Base-by-base conservation (phyloP, 2,329 filamentous ascomycete genomes). In the Fonsecaea nubica region DNA sequence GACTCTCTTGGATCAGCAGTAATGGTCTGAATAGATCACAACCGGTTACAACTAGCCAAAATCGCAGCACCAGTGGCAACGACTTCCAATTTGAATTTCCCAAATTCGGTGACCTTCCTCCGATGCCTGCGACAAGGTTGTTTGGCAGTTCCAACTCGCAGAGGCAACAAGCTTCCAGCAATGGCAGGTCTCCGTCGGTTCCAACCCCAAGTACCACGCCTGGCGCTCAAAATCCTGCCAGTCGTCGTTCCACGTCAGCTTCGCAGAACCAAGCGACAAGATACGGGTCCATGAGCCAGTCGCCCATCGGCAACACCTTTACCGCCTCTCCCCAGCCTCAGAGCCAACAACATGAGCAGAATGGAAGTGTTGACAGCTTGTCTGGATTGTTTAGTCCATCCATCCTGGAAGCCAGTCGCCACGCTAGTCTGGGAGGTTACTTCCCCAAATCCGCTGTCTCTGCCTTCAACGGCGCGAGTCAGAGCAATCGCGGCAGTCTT, bases 1-100 rank as follows among this genome's bases (percentile, higher is more conserved):
- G 91, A 65, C 78, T 98, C 48, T 89, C 91, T 0, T 79, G 91
- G 73, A 84, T 84, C 78, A 85, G 76, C 68, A 85, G 76, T 67
- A 82, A 80, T 64, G 78, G 77, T 57, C 65, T 83, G 52, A 78
- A 75, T 64, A 78, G 80, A 18, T 84, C 84, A n/a, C 82, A 84
- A 12, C 53, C 62, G 5, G 56, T 62, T 25, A 18, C 55, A 12
- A 32, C 55, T n/a, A 79, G 84, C 45, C 78, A 81, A 64, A 79
- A 75, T 25, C 80, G 77, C 55, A 78, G 74, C 82, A 85, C 74
- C 81, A 84, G 73, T 77, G 74, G 63, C 72, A 81, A 91, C 76
- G 93, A 90, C 76, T 98, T 98, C 76, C 90, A 94, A 72, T 98
- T 99, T 73, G 94, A 98, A 72, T 98, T 98, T 71, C 94, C 95